Evolutionary conservation across 139 green algal species (phyloP), one percentile per base, ranked within the genome.

Genomic region (Picochlorum costavermella): DNA sequence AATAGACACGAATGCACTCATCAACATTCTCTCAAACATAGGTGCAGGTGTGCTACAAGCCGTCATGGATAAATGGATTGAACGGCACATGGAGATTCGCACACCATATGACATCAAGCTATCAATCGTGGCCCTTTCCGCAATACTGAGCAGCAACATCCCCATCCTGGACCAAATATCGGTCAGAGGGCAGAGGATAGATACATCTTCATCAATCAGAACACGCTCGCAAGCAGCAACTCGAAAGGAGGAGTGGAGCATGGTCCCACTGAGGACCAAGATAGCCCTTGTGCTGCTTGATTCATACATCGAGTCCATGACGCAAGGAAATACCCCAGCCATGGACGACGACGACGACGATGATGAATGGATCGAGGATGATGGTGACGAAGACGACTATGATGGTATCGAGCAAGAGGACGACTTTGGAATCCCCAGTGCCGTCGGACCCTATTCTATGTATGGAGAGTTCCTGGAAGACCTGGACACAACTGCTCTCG

Each of bases 51-150:
- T 56, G 25, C 10, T 75, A 28, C 26, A 58, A n/a, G 23, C 56
- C 20, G 67, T 81, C 28, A 67, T 88, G 71, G 36, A 61, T 5
- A 60, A 78, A 50, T 84, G 83, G 76, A 71, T 67, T 43, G 72
- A 88, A 62, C 68, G 80, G 5, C 73, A 81, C 16, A 68, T 77
- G 3, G 82, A 88, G 65, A 68, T 90, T 11, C 46, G 68, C 13
- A 77, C 71, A 1, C 36, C 40, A n/a, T 84, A 84, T 51, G 60
- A 82, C 30, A 89, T 87, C 56, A 83, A 83, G 45, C 70, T 86
- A 26, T 74, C 69, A 33, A 75, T 69, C 13, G 72, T 77, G 0
- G 84, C 84, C 5, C 67, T 91, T 6, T 71, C 71, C 13, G 10
- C 14, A 12, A 56, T 68, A 17, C 58, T 92, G 49, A 66, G 86